A percentile compares a stretch with the other conserved stretches of the same genome.
Evolutionary conservation across 208 protist genomes (phyloP).

Genomic region (Acanthamoeba castellanii): DNA sequence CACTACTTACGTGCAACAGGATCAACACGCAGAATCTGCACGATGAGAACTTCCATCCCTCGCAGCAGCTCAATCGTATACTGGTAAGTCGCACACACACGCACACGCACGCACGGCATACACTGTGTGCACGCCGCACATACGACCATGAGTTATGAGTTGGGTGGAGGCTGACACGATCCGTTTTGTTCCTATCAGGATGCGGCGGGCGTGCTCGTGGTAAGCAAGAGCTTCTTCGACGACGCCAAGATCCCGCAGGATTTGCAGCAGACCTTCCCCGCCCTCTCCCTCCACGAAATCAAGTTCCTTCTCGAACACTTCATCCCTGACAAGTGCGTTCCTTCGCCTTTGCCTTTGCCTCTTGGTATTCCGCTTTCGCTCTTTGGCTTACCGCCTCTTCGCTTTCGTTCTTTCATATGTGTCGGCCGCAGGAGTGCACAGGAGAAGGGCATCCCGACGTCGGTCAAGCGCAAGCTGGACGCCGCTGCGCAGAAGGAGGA

Average conservation of each 20-base stretch:
- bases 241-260: slow-evolving; percentile 49
- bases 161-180: background rate
- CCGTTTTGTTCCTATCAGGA: background rate
- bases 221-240: slow-evolving; percentile 66
- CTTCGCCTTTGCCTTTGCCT: background rate
- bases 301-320: slow-evolving; percentile 12
- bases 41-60: slow-evolving; percentile 13
- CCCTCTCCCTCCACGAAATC: background rate
- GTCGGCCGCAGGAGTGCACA: background rate
- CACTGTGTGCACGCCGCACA: too few relatives aligned
- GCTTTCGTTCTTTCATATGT: background rate
- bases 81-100: background rate
- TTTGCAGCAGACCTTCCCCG: background rate
- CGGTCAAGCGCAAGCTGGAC: slow-evolving; percentile 43
- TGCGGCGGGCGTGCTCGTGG: slow-evolving; percentile 24
- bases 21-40: slow-evolving; percentile 12
- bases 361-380: background rate
- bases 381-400: background rate
- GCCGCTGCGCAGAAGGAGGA: slow-evolving; percentile 30
- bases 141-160: background rate
- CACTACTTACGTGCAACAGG: background rate
- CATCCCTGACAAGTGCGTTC: background rate
- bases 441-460: slow-evolving; percentile 42
- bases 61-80: slow-evolving; percentile 16
- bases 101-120: background rate